A percentile compares a stretch with the other conserved stretches of the same genome.
Conservation (phyloP, 208 protist genomes). For the Phytomonas sp. region DNA sequence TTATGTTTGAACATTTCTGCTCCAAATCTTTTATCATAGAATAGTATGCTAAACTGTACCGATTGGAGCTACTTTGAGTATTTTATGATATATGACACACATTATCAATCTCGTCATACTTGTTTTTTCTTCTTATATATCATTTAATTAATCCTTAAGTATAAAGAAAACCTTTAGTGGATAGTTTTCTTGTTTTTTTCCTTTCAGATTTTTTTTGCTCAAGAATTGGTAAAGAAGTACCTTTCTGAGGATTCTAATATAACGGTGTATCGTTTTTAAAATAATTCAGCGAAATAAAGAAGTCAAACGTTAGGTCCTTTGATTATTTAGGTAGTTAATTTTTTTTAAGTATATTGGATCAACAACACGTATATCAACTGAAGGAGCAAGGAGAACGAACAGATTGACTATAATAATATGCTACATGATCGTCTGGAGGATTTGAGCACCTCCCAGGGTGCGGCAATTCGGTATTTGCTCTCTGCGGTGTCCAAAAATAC, state of each 20-base stretch:
- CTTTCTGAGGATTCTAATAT: not conserved
- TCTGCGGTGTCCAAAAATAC: conserved; percentile 61
- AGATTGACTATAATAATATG: conserved; percentile 22
- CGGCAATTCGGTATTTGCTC: conserved; percentile 67
- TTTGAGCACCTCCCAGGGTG: conserved; percentile 50
- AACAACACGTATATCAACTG: not conserved
- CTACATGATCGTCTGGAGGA: conserved; percentile 74
- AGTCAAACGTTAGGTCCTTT: not conserved
- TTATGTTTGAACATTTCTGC: not conserved
- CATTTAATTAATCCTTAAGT: not conserved
- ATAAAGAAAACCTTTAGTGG: conserved; percentile 5
- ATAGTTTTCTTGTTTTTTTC: conserved; percentile 6
- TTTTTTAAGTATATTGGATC: conserved; percentile 5
- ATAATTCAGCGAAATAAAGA: not conserved
- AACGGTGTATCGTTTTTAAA: conserved; percentile 11
- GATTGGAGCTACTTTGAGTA: not conserved
- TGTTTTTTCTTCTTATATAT: not conserved
- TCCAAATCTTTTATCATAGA: not conserved
- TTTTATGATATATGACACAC: not conserved
- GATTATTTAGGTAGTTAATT: conserved; percentile 2
- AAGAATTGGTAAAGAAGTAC: not conserved
- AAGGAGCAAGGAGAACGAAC: not conserved
- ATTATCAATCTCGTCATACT: not conserved
- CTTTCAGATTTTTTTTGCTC: conserved; percentile 6
- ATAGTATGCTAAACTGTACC: not conserved